phyloP scores from a whole-genome alignment of 2,329 filamentous ascomycete species.

The Trichoderma simmonsii region DNA sequence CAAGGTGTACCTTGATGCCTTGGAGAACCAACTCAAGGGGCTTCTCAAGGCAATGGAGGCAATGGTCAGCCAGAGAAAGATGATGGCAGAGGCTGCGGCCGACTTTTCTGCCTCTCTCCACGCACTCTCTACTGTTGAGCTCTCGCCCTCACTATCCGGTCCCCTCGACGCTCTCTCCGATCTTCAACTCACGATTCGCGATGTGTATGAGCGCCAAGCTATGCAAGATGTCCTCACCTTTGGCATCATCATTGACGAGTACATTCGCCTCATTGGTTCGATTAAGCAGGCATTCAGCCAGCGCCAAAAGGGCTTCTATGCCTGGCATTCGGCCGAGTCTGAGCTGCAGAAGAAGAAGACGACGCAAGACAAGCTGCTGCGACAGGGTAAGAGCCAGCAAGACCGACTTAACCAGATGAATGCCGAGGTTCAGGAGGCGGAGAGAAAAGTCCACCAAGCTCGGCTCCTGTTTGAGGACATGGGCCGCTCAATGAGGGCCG shows the following conservation, averaged over 20 bases:
- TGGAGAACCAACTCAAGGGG: conserved; percentile 87
- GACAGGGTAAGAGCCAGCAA: conserved; percentile 93
- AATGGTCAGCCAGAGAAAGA: conserved; percentile 88
- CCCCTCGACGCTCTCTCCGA: conserved; percentile 90
- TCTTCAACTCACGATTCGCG: conserved; percentile 87
- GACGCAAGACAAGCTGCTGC: conserved; percentile 88
- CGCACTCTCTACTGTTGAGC: conserved; percentile 84
- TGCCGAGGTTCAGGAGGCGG: conserved; percentile 91
- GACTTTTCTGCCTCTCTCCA: conserved; percentile 95
- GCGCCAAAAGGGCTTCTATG: conserved; percentile 91
- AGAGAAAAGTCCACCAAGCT: conserved; percentile 88
- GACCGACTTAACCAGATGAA: conserved; percentile 89
- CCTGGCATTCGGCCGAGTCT: conserved; percentile 87
- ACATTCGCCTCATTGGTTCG: conserved; percentile 91
- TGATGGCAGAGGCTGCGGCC: conserved; percentile 85
- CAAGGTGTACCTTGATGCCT: conserved; percentile 86
- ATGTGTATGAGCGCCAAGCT: conserved; percentile 93
- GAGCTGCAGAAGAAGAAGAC: conserved; percentile 87
- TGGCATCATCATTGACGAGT: conserved; percentile 97
- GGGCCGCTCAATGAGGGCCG: conserved; percentile 85
- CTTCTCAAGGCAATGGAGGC: conserved; percentile 91
- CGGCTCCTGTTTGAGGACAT: conserved; percentile 93
- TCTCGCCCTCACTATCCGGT: conserved; percentile 82
- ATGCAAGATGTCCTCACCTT: conserved; percentile 95
- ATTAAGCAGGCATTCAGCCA: conserved; percentile 92